Evolutionary conservation across 805 yeast genomes (phyloP).

Genomic region (Lipomyces yamanashiensis): DNA sequence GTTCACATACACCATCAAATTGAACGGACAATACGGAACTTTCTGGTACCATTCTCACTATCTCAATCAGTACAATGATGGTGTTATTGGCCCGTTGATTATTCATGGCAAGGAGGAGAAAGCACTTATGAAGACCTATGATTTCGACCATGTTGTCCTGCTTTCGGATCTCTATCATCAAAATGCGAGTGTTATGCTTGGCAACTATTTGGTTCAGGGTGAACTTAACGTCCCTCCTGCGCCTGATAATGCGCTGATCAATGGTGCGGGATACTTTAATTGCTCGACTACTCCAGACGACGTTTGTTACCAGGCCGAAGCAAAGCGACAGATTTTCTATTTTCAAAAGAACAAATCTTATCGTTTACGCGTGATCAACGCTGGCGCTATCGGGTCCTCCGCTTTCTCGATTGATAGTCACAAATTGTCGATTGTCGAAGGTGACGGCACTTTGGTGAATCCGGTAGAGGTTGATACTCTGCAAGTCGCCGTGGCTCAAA

Average conservation of each 20-base stretch:
- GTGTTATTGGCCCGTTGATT: slow-evolving; percentile 62
- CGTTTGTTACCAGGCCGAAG: slow-evolving; percentile 35
- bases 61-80: slow-evolving; percentile 71
- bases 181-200: background rate
- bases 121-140: slow-evolving; percentile 12
- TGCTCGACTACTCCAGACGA: slow-evolving; percentile 31
- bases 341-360: slow-evolving; percentile 12
- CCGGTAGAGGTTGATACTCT: slow-evolving; percentile 5
- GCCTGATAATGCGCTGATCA: slow-evolving; percentile 24
- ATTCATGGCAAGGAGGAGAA: slow-evolving; percentile 12
- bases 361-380: slow-evolving; percentile 26
- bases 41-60: slow-evolving; percentile 63
- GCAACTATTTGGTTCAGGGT: slow-evolving; percentile 44
- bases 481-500: slow-evolving; percentile 26
- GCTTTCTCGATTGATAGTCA: slow-evolving; percentile 27
- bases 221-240: slow-evolving; percentile 38
- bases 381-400: slow-evolving; percentile 11
- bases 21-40: slow-evolving; percentile 52
- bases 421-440: slow-evolving; percentile 21
- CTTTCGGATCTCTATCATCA: slow-evolving; percentile 26
- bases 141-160: slow-evolving; percentile 21
- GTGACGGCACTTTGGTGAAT: slow-evolving; percentile 18
- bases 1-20: slow-evolving; percentile 52
- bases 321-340: slow-evolving; percentile 30
- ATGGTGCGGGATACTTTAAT: slow-evolving; percentile 20